Conservation (phyloP, 495 filamentous ascomycete genomes). For the Podospora appendiculata region DNA sequence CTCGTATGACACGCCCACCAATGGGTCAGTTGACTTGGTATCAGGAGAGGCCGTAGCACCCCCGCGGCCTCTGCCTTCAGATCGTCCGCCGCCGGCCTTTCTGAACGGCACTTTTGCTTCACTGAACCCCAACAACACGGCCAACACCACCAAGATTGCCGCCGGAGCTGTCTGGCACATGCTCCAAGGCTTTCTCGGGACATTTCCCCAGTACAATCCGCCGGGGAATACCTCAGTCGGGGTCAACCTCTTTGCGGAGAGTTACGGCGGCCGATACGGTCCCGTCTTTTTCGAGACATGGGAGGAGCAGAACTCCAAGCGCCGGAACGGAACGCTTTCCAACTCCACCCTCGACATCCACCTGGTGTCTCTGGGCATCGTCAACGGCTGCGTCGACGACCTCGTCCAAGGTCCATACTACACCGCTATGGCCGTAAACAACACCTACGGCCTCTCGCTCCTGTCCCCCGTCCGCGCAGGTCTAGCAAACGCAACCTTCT, state of each 20-base stretch:
- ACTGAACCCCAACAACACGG: slow-evolving; percentile 39
- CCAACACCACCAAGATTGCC: slow-evolving; percentile 59
- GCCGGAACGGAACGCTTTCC: slow-evolving; percentile 38
- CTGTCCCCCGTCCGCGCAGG: slow-evolving; percentile 39
- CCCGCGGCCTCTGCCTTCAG: slow-evolving; percentile 17
- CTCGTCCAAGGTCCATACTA: slow-evolving; percentile 61
- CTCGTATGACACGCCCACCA: slow-evolving; percentile 46
- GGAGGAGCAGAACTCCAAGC: slow-evolving; percentile 51
- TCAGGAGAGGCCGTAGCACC: slow-evolving; percentile 23
- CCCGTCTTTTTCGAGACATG: slow-evolving; percentile 55
- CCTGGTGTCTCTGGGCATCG: slow-evolving; percentile 48
- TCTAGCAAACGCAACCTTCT: slow-evolving; percentile 35
- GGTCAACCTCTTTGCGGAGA: slow-evolving; percentile 59
- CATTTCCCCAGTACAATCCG: slow-evolving; percentile 62
- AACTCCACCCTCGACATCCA: slow-evolving; percentile 45
- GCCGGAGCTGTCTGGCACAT: slow-evolving; percentile 62
- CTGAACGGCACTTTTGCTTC: slow-evolving; percentile 62
- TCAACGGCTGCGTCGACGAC: slow-evolving; percentile 74
- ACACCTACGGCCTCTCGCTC: slow-evolving; percentile 64
- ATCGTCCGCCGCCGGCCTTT: slow-evolving; percentile 8
- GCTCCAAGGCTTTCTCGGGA: slow-evolving; percentile 55
- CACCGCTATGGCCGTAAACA: slow-evolving; percentile 60
- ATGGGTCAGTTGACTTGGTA: slow-evolving; percentile 38
- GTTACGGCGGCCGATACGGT: slow-evolving; percentile 57
- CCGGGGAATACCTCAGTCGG: slow-evolving; percentile 29